Base-by-base conservation (phyloP, 352 stramenopile species). In the Globisporangium megalacanthum region DNA sequence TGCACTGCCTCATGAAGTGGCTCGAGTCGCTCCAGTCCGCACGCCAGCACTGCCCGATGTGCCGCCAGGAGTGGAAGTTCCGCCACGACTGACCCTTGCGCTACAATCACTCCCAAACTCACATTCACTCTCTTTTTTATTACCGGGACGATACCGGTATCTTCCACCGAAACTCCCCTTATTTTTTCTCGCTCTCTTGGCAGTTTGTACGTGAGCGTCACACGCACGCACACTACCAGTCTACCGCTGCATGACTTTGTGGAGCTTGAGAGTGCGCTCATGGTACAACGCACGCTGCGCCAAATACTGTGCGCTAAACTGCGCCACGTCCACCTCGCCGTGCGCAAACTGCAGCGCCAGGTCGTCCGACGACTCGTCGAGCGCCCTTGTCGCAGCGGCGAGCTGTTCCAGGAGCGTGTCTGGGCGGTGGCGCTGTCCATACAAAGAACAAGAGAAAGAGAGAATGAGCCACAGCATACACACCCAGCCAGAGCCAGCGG, bases 1-100 rank as follows among this genome's bases (percentile, higher is more conserved):
- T 97, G 83, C 88, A 97, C 65, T 97, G 89, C 76, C 74, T 96
- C n/a, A 78, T 95, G 64, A 97, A 97, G 66, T 96, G 88, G 86
- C 79, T 96, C 55, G 83, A 94, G 58, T 86, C 86, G 52, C 73
- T 93, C 54, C 83, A 92, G 58, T 85, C 83, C 15, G 70, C 75
- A 51, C 79, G 78, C 15, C 82, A 95, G 64, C 81, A 93, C 60
- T 96, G 88, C 60, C 88, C 88, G 39, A 90, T 96, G 85, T 96
- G 88, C 56, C 81, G 88, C 11, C 80, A 94, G 52, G 78, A 94
- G 53, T 96, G 86, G 86, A 76, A 86, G 59, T 95, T 93, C 71
- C 72, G 83, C 45, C 84, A 79, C 52, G 58, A 64, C 37, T 64
- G 37, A 64, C 13, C 0, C 42, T 17, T 46, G 17, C 41, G 15